These are phyloP conservation scores for Beauveria asiatica DNA, from an alignment of 2,329 filamentous ascomycete genomes.

Conservation along the genomic window DNA sequence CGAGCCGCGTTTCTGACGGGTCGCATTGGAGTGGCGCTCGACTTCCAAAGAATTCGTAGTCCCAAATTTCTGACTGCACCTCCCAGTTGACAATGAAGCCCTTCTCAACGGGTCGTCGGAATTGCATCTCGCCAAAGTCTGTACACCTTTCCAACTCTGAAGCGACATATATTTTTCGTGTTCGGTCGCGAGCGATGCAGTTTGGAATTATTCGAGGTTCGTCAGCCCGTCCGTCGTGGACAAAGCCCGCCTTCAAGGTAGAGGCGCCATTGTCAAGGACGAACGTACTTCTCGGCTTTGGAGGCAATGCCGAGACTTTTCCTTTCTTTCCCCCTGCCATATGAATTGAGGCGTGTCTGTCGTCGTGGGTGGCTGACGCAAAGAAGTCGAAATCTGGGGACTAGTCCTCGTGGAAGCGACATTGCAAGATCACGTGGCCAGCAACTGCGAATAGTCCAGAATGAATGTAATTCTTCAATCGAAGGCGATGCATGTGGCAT, in stretches of 20 bases:
- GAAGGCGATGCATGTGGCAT: not conserved
- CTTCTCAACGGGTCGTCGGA: conserved; percentile 85
- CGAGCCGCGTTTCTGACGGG: conserved; percentile 70
- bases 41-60: conserved; percentile 71
- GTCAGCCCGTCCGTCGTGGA: conserved; percentile 36
- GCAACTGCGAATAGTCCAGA: not conserved
- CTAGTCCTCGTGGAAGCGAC: not conserved
- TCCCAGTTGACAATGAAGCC: conserved; percentile 97
- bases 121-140: conserved; percentile 83
- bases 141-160: conserved; percentile 69
- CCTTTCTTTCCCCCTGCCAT: conserved; percentile 44
- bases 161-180: conserved; percentile 70
- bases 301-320: conserved; percentile 37
- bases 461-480: not conserved
- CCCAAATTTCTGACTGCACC: conserved; percentile 90
- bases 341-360: not conserved
- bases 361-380: not conserved
- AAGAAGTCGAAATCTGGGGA: not conserved
- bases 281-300: conserved; percentile 59
- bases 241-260: conserved; percentile 84
- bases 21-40: conserved; percentile 62
- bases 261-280: conserved; percentile 90
- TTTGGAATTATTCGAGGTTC: conserved; percentile 74
- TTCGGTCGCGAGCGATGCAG: conserved; percentile 75
- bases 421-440: not conserved